Percentiles rank a stretch among this genome's conserved stretches.
phyloP scores from a whole-genome alignment of 1,284 basidiomycete species.

The Afroboletus lepidellus region DNA sequence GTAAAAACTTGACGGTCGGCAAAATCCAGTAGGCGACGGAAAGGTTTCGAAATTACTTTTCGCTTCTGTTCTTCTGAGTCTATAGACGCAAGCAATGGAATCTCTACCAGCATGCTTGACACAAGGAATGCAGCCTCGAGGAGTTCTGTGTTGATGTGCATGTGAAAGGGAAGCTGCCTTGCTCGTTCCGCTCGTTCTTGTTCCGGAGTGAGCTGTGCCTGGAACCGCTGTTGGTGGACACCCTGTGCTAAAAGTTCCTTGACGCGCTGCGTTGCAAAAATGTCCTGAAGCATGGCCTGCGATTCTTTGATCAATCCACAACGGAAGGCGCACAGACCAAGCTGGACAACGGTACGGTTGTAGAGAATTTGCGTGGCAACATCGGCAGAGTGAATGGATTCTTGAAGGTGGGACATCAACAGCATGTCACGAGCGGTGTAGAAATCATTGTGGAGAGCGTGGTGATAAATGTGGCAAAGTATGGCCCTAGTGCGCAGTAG shows the following conservation, averaged over 20 bases:
- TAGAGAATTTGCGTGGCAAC: slow-evolving; percentile 98
- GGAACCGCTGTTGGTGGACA: slow-evolving; percentile 90
- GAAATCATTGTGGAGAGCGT: slow-evolving; percentile 96
- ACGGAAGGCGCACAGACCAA: slow-evolving; percentile 96
- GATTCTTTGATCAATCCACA: slow-evolving; percentile 93
- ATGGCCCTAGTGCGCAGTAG: slow-evolving; percentile 94
- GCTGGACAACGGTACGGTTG: slow-evolving; percentile 96
- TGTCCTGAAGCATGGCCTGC: slow-evolving; percentile 91
- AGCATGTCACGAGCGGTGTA: slow-evolving; percentile 97
- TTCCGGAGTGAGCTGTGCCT: slow-evolving; percentile 78
- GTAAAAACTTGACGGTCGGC: slow-evolving; percentile 98
- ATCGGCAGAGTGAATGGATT: slow-evolving; percentile 93
- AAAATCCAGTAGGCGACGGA: slow-evolving; percentile 94
- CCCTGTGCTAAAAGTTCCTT: slow-evolving; percentile 98
- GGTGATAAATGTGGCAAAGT: slow-evolving; percentile 97
- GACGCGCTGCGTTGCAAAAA: slow-evolving; percentile 93
- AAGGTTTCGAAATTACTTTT: slow-evolving; percentile 91
- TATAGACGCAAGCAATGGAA: slow-evolving; percentile 92
- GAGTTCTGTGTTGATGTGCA: slow-evolving; percentile 99
- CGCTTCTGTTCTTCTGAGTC: slow-evolving; percentile 92
- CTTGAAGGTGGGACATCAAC: slow-evolving; percentile 98
- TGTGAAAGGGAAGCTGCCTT: slow-evolving; percentile 97
- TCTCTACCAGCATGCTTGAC: slow-evolving; percentile 98
- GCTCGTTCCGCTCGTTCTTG: slow-evolving; percentile 97
- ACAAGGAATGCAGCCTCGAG: slow-evolving; percentile 97